phyloP scores from a whole-genome alignment of 306 rosid genomes.

The Cicer yamashitae region DNA sequence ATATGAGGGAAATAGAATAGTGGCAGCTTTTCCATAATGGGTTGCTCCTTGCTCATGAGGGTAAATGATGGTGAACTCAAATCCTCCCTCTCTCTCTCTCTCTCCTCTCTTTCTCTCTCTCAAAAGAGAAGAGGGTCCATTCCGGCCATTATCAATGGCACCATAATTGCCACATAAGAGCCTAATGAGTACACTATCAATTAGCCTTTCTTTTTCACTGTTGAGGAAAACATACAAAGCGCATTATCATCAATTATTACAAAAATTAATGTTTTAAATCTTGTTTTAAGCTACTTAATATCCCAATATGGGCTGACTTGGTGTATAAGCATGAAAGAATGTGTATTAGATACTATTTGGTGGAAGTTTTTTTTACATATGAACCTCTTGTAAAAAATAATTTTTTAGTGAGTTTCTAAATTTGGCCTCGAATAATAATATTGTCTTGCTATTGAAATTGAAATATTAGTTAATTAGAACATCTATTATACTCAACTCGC shows the following conservation, averaged over 20 bases:
- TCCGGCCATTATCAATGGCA: conserved; percentile 52
- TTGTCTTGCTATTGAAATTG: too few species aligned
- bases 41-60: conserved; percentile 52
- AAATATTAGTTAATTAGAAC: too few species aligned
- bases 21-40: conserved; percentile 62
- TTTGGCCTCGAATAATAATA: too few species aligned
- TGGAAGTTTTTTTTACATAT: too few species aligned
- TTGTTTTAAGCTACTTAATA: background rate
- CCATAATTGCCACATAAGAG: conserved; percentile 53
- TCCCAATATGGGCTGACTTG: background rate
- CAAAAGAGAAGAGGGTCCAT: conserved; percentile 48
- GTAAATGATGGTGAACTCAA: conserved; percentile 53
- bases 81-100: conserved; percentile 4
- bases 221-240: conserved; percentile 38
- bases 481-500: background rate
- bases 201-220: conserved; percentile 44
- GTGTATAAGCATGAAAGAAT: background rate
- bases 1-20: conserved; percentile 37
- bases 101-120: conserved; percentile 12
- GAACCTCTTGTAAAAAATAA: too few species aligned
- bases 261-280: conserved; percentile 25
- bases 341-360: background rate
- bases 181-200: conserved; percentile 52
- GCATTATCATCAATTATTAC: conserved; percentile 38
- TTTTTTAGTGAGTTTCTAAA: too few species aligned